These are phyloP conservation scores for Tremella yokohamensis DNA, from an alignment of 768 basidiomycete genomes.

Conservation along the genomic window DNA sequence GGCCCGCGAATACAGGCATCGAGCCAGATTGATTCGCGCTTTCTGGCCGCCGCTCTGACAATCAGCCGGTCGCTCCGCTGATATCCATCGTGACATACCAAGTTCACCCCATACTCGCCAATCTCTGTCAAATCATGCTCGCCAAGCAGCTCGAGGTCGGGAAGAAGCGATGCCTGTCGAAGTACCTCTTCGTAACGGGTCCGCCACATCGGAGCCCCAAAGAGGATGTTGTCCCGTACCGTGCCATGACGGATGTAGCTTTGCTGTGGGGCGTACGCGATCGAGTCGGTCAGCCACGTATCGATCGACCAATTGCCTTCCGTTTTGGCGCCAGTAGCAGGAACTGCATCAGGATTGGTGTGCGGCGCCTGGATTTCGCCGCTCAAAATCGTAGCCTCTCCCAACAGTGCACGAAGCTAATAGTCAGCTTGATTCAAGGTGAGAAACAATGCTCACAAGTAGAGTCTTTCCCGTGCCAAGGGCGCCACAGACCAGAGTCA, in stretches of 20 bases:
- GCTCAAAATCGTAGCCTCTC: constrained; percentile 32
- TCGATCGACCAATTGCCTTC: constrained; percentile 16
- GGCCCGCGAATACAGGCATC: constrained; percentile 49
- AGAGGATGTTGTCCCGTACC: constrained; percentile 57
- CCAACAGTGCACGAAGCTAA: constrained; percentile 43
- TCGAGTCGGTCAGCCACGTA: constrained; percentile 31
- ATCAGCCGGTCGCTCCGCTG: not conserved
- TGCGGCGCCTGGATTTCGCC: constrained; percentile 33
- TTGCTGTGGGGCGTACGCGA: constrained; percentile 45
- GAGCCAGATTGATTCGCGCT: constrained; percentile 45
- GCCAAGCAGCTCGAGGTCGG: constrained; percentile 40
- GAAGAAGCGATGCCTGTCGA: constrained; percentile 30
- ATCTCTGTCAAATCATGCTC: constrained; percentile 49
- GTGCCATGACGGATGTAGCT: constrained; percentile 45
- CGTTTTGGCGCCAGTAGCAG: constrained; percentile 12
- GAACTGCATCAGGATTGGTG: constrained; percentile 25
- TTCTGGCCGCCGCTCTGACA: constrained; percentile 41
- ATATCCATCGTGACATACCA: constrained; percentile 15
- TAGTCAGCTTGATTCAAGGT: not conserved
- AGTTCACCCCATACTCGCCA: constrained; percentile 46
- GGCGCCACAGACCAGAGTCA: constrained; percentile 44
- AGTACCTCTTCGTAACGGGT: constrained; percentile 41
- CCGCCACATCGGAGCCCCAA: constrained; percentile 45
- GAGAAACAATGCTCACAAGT: constrained; percentile 22
- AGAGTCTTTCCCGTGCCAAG: constrained; percentile 50